phyloP scores from a whole-genome alignment of 148 eudicot species.

The Diospyros lotus region DNA sequence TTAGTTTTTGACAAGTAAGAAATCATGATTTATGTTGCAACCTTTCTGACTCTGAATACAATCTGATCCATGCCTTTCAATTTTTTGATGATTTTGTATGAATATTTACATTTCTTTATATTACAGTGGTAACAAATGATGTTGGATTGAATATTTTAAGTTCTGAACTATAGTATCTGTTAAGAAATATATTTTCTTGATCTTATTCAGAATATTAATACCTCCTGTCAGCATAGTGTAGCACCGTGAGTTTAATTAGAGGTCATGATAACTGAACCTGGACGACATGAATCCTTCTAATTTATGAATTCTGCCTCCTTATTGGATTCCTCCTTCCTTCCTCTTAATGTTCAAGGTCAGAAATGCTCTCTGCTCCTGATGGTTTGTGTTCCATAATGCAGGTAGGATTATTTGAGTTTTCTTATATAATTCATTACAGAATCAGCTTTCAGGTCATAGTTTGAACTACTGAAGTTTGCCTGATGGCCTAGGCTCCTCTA shows the following conservation, averaged over 20 bases:
- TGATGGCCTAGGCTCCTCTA: background rate
- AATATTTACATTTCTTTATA: background rate
- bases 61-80: background rate
- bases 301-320: background rate
- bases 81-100: background rate
- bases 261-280: background rate
- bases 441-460: background rate
- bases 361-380: background rate
- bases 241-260: background rate
- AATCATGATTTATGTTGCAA: background rate
- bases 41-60: background rate
- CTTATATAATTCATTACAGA: background rate
- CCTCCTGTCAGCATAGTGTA: background rate
- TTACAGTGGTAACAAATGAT: background rate
- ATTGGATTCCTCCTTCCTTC: background rate
- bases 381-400: background rate
- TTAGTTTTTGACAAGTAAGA: background rate
- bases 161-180: background rate
- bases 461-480: background rate
- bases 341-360: background rate
- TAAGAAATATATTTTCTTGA: background rate
- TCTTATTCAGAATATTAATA: background rate
- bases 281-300: conserved; percentile 4
- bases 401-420: background rate
- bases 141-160: background rate